Evolutionary conservation across 2,329 filamentous ascomycete genomes (phyloP), one percentile per base, ranked within the genome.

Genomic region (Phialophora expanda): DNA sequence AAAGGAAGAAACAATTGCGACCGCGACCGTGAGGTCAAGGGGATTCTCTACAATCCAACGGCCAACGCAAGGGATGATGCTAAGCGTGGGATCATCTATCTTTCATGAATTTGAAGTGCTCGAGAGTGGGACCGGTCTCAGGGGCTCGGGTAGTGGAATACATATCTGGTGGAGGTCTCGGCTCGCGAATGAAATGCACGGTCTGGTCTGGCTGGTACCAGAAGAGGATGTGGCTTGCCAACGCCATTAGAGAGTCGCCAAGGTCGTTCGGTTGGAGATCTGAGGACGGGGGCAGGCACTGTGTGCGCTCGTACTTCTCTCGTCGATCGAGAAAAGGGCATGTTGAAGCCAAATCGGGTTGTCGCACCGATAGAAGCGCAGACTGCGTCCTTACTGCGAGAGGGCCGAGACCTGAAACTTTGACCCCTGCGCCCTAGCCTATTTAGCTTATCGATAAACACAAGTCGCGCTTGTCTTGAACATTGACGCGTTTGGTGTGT

Each of bases 41-140:
- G 28, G 53, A 34, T 51, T 26, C 20, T 28, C 48, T 30, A 30
- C 26, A 11, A 4, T 2, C 0, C 53, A 32, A 55, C n/a, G 3
- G 14, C 14, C 17, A 34, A 28, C 5, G 53, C 53, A 20, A 55
- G 53, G 53, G 53, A 28, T 55, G 53, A 55, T 28, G 28, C 53
- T 28, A 55, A 34, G 53, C 3, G 28, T 55, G 28, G 28, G 8
- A 55, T 55, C 20, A 7, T 8, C 26, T 24, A 55, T 55, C 28
- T 55, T 28, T 55, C 26, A 34, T 55, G 24, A 7, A 24, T 55
- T 20, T n/a, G 53, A 17, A 11, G 48, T 7, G 17, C 17, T 44
- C 14, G 38, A 44, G 48, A 51, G 48, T 51, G 4, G 53, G 53
- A 55, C 24, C 34, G 34, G 53, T 30, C 8, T 55, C 53, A 55